Base-by-base conservation (phyloP, 257 asterid genomes). In the Nicotiana undulata region DNA sequence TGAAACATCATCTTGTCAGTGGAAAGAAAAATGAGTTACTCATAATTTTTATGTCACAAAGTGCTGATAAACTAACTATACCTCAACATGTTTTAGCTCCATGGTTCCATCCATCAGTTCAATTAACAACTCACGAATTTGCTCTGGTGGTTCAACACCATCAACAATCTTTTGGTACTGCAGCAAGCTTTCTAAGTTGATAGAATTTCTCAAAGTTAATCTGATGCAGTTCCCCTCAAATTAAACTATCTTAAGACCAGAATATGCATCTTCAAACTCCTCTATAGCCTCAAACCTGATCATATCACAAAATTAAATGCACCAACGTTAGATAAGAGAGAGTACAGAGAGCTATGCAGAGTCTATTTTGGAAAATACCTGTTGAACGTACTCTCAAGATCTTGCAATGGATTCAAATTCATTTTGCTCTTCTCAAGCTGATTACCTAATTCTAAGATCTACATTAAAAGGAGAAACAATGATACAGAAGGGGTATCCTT, bases 51-150 rank as follows among this genome's bases (percentile, higher is more conserved):
- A 15, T 18, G 63, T 77, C 61, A 29, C 24, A n/a, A 58, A 44
- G 55, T 37, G 52, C 51, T 76, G 79, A 58, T 24, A 52, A n/a
- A n/a, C n/a, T n/a, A 63, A 58, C 53, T 84, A 82, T 79, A 93
- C 98, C 97, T 93, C 95, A 16, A 83, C 93, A 60, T 88, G 87
- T 83, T 87, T 91, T 76, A 88, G 80, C 79, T 92, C 99, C 91
- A 86, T 85, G 76, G 92, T 88, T 82, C 92, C 94, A 75, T 90
- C 92, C 29, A 82, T 81, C 75, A 91, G 88, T 85, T 93, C 97
- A 29, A 95, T 85, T 49, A 84, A 88, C 90, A 95, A 80, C 67
- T 92, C 98, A 80, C 92, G 97, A 85, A 90, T 86, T 86, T 89
- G 86, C 80, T 91, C 98, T 82, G 86, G 81, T 61, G 93, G 92